Percentiles rank a stretch among this genome's conserved stretches.
phyloP scores from a whole-genome alignment of 2,329 filamentous ascomycete genomes.

The Zalaria obscura region DNA sequence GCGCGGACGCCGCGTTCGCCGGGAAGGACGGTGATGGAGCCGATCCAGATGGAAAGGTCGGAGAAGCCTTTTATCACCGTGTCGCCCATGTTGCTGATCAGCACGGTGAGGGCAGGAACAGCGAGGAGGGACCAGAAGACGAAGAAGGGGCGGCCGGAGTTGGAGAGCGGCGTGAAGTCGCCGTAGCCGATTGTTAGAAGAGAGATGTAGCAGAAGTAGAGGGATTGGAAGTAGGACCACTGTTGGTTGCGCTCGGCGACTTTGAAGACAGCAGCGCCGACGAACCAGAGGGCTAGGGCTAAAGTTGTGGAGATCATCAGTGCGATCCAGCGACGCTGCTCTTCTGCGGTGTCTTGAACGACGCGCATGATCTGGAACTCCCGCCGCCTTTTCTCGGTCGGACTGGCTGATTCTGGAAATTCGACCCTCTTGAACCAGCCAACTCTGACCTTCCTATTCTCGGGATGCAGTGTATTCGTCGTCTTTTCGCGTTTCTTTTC shows the following conservation, averaged over 20 bases:
- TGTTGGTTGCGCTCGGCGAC: conserved; percentile 28
- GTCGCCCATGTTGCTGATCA: conserved; percentile 40
- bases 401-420: conserved; percentile 27
- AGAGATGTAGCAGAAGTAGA: conserved; percentile 40
- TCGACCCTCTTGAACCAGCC: conserved; percentile 24
- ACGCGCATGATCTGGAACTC: conserved; percentile 36
- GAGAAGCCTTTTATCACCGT: conserved; percentile 40
- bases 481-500: conserved; percentile 33
- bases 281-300: conserved; percentile 29
- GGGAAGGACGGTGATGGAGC: conserved; percentile 39
- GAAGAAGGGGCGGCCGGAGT: conserved; percentile 40
- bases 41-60: conserved; percentile 41
- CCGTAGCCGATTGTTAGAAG: conserved; percentile 43
- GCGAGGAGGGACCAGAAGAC: conserved; percentile 43
- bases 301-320: conserved; percentile 22
- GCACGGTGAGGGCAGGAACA: conserved; percentile 38
- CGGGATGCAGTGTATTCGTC: conserved; percentile 22
- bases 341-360: conserved; percentile 26
- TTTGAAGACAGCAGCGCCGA: conserved; percentile 37
- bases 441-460: conserved; percentile 27
- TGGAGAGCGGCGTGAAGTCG: conserved; percentile 31
- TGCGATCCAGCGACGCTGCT: conserved; percentile 27
- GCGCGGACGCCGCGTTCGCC: conserved; percentile 28
- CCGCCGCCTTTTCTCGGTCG: conserved; percentile 27
- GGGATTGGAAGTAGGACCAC: conserved; percentile 37